These are phyloP conservation scores for Polyporus arcularius DNA, from an alignment of 768 basidiomycete genomes.

Conservation along the genomic window DNA sequence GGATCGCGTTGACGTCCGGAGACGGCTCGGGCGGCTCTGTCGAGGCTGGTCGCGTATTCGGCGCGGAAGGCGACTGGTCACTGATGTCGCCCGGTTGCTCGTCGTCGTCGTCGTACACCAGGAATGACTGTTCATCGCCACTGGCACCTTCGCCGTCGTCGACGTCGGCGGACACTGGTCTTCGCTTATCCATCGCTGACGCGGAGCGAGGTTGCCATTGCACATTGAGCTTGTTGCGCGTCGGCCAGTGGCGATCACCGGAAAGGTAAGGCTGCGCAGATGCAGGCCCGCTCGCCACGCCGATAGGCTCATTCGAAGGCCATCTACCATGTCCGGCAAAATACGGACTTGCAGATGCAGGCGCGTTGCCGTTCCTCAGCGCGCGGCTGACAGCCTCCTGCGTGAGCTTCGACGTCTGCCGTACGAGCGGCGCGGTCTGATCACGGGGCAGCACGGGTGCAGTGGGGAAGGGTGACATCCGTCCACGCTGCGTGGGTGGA, in stretches of 20 bases:
- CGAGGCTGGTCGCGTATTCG: constrained; percentile 6
- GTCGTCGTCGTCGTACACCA: constrained; percentile 23
- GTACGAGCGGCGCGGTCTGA: constrained; percentile 23
- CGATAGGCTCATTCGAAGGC: constrained; percentile 9
- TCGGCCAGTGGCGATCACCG: not conserved
- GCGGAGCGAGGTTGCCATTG: constrained; percentile 28
- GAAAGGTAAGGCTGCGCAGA: constrained; percentile 5
- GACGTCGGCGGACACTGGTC: not conserved
- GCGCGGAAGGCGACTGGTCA: not conserved
- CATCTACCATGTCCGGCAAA: constrained; percentile 17
- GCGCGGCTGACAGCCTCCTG: constrained; percentile 13
- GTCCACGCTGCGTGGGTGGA: constrained; percentile 17
- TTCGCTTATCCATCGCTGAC: constrained; percentile 18
- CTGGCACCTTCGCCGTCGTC: not conserved
- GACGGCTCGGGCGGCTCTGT: constrained; percentile 13
- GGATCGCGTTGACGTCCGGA: constrained; percentile 15
- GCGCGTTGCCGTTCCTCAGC: constrained; percentile 3
- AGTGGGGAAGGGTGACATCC: constrained; percentile 22
- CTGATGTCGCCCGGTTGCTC: constrained; percentile 10
- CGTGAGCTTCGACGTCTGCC: constrained; percentile 21
- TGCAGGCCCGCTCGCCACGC: not conserved
- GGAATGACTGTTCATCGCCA: constrained; percentile 10
- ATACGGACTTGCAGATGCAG: constrained; percentile 14
- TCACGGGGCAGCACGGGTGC: constrained; percentile 30
- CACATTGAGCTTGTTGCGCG: constrained; percentile 14